Evolutionary conservation across 306 rosid genomes (phyloP).

Genomic region (Myrica gale): DNA sequence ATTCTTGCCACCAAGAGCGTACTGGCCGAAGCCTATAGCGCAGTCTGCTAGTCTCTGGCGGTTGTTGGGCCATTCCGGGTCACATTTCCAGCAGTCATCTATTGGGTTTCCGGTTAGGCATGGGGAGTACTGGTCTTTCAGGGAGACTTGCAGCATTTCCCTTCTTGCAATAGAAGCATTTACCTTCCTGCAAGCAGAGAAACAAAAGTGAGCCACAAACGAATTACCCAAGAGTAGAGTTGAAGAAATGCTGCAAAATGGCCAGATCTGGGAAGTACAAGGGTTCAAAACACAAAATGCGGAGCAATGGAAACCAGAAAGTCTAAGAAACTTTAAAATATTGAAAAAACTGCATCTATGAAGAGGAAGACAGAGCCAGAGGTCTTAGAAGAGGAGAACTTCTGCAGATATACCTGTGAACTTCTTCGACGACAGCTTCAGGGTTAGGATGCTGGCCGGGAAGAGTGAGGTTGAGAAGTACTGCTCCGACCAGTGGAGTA

Average conservation of each 20-base stretch:
- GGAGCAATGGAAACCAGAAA: conserved; percentile 5
- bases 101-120: conserved; percentile 91
- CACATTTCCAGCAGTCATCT: conserved; percentile 99
- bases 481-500: conserved; percentile 34
- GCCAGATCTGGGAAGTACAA: conserved; percentile 22
- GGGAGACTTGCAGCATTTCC: conserved; percentile 47
- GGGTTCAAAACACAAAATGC: conserved; percentile 22
- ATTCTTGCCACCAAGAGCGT: conserved; percentile 82
- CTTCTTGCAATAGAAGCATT: conserved; percentile 80
- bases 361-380: conserved; percentile 10
- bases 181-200: conserved; percentile 51
- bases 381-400: not conserved
- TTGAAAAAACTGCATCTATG: not conserved
- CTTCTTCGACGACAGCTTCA: conserved; percentile 70
- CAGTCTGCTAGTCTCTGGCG: conserved; percentile 87
- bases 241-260: not conserved
- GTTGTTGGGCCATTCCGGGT: conserved; percentile 86
- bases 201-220: not conserved
- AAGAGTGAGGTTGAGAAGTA: conserved; percentile 63
- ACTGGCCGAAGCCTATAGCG: conserved; percentile 93
- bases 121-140: conserved; percentile 32
- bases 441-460: conserved; percentile 90
- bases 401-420: conserved; percentile 54
- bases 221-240: not conserved
- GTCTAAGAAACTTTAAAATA: not conserved